Evolutionary conservation across 148 eudicot genomes (phyloP).

Genomic region (Diospyros kaki): DNA sequence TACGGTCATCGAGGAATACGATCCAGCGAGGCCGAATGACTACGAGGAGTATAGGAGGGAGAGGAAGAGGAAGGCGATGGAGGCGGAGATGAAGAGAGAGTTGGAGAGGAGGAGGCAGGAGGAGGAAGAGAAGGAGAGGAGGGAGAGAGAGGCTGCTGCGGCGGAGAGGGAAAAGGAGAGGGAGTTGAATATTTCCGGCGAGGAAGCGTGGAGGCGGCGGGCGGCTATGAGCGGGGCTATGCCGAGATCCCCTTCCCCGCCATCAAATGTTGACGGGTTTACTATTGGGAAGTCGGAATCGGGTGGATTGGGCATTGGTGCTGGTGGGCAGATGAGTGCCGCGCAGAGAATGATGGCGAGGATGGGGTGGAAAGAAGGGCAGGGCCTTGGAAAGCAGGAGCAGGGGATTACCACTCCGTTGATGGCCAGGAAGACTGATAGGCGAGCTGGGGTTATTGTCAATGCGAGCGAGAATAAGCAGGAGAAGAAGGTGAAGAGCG

Average conservation of each 20-base stretch:
- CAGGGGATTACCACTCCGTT: slow-evolving; percentile 95
- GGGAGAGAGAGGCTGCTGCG: slow-evolving; percentile 34
- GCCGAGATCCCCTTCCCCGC: slow-evolving; percentile 47
- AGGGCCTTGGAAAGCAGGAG: slow-evolving; percentile 86
- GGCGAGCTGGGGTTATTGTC: slow-evolving; percentile 87
- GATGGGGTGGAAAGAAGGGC: slow-evolving; percentile 98
- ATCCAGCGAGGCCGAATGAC: slow-evolving; percentile 80
- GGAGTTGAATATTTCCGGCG: slow-evolving; percentile 59
- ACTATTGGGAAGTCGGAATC: slow-evolving; percentile 78
- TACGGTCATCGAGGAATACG: slow-evolving; percentile 74
- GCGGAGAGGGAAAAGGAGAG: slow-evolving; percentile 21
- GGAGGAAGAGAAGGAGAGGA: slow-evolving; percentile 42
- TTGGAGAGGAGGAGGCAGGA: slow-evolving; percentile 29
- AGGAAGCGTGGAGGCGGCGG: slow-evolving; percentile 86
- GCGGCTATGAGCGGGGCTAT: slow-evolving; percentile 52
- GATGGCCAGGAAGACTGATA: slow-evolving; percentile 87
- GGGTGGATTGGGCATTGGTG: slow-evolving; percentile 85
- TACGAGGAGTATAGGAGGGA: slow-evolving; percentile 83
- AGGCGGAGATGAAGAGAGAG: slow-evolving; percentile 47
- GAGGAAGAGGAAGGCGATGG: slow-evolving; percentile 54
- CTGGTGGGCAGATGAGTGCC: slow-evolving; percentile 93
- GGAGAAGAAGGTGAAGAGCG: slow-evolving; percentile 85
- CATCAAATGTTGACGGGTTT: slow-evolving; percentile 51
- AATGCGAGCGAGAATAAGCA: slow-evolving; percentile 61
- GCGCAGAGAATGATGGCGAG: slow-evolving; percentile 99